These are phyloP conservation scores for Intubia oerlemansii DNA, from an alignment of 2,329 filamentous ascomycete genomes.

Conservation along the genomic window DNA sequence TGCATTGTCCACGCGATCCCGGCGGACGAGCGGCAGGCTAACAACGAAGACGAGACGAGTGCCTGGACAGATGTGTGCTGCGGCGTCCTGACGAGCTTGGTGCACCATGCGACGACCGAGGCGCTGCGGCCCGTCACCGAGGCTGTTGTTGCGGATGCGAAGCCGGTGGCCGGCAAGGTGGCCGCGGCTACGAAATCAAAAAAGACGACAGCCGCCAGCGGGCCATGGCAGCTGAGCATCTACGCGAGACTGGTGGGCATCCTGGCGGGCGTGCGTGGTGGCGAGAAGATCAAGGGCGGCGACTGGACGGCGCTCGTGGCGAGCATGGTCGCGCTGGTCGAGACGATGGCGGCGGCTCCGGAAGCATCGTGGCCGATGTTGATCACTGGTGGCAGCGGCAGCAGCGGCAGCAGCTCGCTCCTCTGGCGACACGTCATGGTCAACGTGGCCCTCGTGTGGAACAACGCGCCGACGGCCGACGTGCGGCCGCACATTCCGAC, in stretches of 20 bases:
- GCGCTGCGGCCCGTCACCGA: conserved; percentile 51
- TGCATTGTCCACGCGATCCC: conserved; percentile 29
- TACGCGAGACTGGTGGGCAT: conserved; percentile 42
- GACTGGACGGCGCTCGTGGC: conserved; percentile 49
- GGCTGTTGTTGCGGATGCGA: conserved; percentile 30
- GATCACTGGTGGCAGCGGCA: neutral
- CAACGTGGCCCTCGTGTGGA: conserved; percentile 44
- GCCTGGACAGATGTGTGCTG: conserved; percentile 45
- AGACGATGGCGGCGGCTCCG: conserved; percentile 14
- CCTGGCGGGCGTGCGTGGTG: conserved; percentile 61
- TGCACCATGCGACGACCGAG: conserved; percentile 60
- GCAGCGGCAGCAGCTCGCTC: conserved; percentile 12
- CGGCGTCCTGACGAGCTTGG: conserved; percentile 58
- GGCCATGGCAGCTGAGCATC: conserved; percentile 22
- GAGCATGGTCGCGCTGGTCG: conserved; percentile 29
- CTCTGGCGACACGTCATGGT: conserved; percentile 38
- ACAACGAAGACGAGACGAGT: conserved; percentile 10
- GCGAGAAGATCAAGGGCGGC: conserved; percentile 49
- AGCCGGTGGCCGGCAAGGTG: conserved; percentile 10
- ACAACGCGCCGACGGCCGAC: conserved; percentile 58
- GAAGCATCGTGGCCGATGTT: conserved; percentile 1
- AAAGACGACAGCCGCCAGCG: conserved; percentile 9
- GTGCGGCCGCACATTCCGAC: conserved; percentile 48
- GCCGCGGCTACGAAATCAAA: conserved; percentile 17
- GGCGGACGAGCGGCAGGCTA: conserved; percentile 20